These are phyloP conservation scores for Globisporangium carolinianum DNA, from an alignment of 352 stramenopile species.

Conservation along the genomic window DNA sequence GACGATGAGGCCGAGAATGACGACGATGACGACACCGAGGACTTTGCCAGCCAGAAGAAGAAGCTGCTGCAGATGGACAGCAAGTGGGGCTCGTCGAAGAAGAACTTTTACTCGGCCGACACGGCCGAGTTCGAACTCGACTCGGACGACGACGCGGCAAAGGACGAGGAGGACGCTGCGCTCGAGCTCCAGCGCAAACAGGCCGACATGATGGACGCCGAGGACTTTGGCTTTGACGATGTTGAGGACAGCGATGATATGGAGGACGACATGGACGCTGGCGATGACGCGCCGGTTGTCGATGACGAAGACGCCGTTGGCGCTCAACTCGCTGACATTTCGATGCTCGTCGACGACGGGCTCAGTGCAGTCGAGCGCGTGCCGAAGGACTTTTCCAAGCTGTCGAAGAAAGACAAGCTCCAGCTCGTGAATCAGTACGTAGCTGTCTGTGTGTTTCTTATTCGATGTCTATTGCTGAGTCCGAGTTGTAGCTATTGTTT, in stretches of 20 bases:
- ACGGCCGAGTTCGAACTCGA: constrained; percentile 78
- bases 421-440: constrained; percentile 81
- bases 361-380: constrained; percentile 54
- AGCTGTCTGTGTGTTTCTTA: no score
- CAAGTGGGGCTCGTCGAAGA: constrained; percentile 85
- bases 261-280: constrained; percentile 26
- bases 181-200: constrained; percentile 82
- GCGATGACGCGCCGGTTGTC: constrained; percentile 10
- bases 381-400: constrained; percentile 78
- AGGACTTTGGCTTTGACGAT: constrained; percentile 72
- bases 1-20: constrained; percentile 26
- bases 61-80: constrained; percentile 67
- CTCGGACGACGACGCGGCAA: constrained; percentile 68
- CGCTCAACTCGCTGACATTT: constrained; percentile 72
- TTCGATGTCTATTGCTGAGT: neutral
- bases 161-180: constrained; percentile 80
- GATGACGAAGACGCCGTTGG: constrained; percentile 69
- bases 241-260: constrained; percentile 25
- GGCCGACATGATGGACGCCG: constrained; percentile 79
- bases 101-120: constrained; percentile 83
- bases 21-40: constrained; percentile 44
- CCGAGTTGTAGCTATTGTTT: neutral
- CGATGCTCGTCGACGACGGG: constrained; percentile 49
- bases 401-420: constrained; percentile 84
- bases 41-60: constrained; percentile 61